Base-by-base conservation (phyloP, 441 rosid species). In the Gossypium lobatum region DNA sequence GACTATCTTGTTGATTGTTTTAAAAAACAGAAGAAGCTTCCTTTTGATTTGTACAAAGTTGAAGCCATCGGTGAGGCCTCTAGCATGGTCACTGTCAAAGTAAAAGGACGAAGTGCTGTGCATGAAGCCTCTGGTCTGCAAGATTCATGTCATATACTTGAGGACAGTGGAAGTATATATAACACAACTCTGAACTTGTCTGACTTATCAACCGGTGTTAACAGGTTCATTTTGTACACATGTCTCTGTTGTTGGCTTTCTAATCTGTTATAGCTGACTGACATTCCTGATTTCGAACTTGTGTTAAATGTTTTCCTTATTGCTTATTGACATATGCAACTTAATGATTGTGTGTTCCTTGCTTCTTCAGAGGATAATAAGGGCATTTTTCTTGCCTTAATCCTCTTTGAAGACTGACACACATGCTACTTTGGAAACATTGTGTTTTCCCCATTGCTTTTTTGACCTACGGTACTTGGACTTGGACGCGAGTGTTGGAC, bases 161-260 rank as follows among this genome's bases (percentile, higher is more conserved):
- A 93, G 83, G 97, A 87, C 80, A 91, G 92, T 52, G 87, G 84
- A 77, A 88, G 93, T 75, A 88, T 96, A 86, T 96, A 91, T 73
- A 93, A 91, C 83, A 96, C 96, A 7, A 93, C 97, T 70, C 79
- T 96, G 82, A 96, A 90, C 87, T 83, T 92, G 97, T 93, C 98
- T 50, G 98, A 93, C 84, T 84, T 93, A 70, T 92, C 98, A 73
- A 93, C 97, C 5, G 97, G 98, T 74, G 82, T 88, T 72, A 96
- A 96, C 85, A 96, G 93, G 95, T 89, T 25, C 53, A 73, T 68
- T 61, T 73, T 60, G 34, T 73, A 62, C 21, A 55, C 76, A 45
- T 39, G 10, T 45, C 61, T 37, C 57, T 39, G 31, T 74, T 20
- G 50, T 17, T 73, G 65, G 55, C 39, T 58, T 11, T 71, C 20